These are phyloP conservation scores for Euphorbia celastroides DNA, from an alignment of 441 rosid species.

Conservation along the genomic window DNA sequence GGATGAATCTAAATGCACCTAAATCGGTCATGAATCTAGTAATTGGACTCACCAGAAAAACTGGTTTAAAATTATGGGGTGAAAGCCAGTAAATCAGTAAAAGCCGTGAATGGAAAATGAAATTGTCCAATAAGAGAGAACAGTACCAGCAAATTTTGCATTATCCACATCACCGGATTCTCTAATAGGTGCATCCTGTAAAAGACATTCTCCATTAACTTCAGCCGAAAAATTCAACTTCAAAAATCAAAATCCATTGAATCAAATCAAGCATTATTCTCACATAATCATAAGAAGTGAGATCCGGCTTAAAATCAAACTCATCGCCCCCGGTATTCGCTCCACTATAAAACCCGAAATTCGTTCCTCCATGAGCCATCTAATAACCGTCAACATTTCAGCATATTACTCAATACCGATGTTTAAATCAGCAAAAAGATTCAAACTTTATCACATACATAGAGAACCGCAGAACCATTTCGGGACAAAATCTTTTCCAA, in stretches of 20 bases:
- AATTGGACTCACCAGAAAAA: too few species aligned
- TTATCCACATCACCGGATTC: constrained; percentile 85
- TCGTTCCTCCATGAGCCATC: constrained; percentile 99
- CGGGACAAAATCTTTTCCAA: constrained; percentile 68
- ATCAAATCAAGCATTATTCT: constrained; percentile 19
- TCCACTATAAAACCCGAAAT: constrained; percentile 93
- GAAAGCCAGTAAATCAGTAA: too few species aligned
- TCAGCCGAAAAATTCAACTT: constrained; percentile 12
- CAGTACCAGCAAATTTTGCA: constrained; percentile 65
- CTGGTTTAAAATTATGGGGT: too few species aligned
- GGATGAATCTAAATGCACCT: too few species aligned
- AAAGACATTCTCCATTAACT: constrained; percentile 17
- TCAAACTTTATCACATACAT: constrained; percentile 44
- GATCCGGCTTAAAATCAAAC: constrained; percentile 80
- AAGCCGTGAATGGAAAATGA: too few species aligned
- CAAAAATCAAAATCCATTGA: background rate
- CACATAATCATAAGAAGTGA: constrained; percentile 96
- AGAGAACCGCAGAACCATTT: constrained; percentile 92
- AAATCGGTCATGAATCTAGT: too few species aligned
- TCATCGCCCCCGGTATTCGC: constrained; percentile 71
- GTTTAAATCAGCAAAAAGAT: constrained; percentile 10
- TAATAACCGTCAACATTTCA: constrained; percentile 22
- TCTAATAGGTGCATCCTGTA: constrained; percentile 89
- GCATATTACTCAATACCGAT: constrained; percentile 11
- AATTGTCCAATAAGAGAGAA: constrained; percentile 10